Conservation (phyloP, 2,329 filamentous ascomycete genomes). For the Ustulina deusta region DNA sequence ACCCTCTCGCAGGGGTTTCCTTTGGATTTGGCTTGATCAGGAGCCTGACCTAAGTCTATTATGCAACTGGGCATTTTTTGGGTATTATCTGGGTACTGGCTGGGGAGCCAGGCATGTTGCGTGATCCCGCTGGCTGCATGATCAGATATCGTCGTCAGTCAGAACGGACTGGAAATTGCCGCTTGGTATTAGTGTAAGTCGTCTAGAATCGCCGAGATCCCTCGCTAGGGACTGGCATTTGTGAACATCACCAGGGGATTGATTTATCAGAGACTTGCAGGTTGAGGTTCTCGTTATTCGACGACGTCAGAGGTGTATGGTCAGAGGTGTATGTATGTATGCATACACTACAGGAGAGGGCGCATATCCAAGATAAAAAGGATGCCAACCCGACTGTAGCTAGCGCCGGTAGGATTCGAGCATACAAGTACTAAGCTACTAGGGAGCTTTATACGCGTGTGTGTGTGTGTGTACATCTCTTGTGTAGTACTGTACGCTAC, state of each 20-base stretch:
- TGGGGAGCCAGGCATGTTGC: conserved; percentile 17
- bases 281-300: conserved; percentile 16
- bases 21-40: conserved; percentile 13
- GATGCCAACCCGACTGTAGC: background rate
- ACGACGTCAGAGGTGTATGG: conserved; percentile 25
- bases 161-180: conserved; percentile 24
- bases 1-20: conserved; percentile 5
- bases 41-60: conserved; percentile 25
- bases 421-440: too few species aligned
- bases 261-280: conserved; percentile 28
- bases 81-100: background rate
- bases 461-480: too few species aligned
- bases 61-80: conserved; percentile 7
- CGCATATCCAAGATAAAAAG: background rate
- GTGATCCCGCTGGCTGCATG: conserved; percentile 23
- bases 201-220: conserved; percentile 22
- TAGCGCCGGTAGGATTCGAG: conserved; percentile 2
- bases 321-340: conserved; percentile 5
- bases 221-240: conserved; percentile 21
- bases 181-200: background rate
- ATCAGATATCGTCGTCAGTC: conserved; percentile 16
- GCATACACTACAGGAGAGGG: background rate
- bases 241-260: conserved; percentile 17
- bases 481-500: too few species aligned
- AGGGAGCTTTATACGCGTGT: too few species aligned